A percentile compares a stretch with the other conserved stretches of the same genome.
Conservation (phyloP, 305 asterid species). For the Stenogyne calaminthoides region DNA sequence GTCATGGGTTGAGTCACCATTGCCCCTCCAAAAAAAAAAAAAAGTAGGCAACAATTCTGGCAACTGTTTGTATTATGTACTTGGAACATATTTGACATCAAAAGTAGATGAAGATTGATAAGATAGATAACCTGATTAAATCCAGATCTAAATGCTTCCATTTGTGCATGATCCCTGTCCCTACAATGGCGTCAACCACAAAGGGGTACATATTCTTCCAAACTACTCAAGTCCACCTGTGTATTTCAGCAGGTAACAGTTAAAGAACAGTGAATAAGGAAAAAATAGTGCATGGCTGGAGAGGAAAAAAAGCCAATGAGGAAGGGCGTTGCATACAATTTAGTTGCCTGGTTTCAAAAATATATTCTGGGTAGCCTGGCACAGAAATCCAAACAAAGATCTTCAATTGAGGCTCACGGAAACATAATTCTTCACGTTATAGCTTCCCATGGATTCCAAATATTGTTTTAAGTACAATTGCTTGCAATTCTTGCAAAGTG, state of each 20-base stretch:
- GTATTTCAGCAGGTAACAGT: constrained; percentile 26
- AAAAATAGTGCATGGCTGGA: constrained; percentile 12
- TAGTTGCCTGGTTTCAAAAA: constrained; percentile 68
- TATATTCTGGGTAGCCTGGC: constrained; percentile 92
- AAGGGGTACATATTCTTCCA: constrained; percentile 83
- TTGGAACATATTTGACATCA: constrained; percentile 7
- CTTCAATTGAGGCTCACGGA: constrained; percentile 78
- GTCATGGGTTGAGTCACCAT: too few relatives aligned
- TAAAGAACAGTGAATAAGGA: background rate
- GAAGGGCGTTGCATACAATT: constrained; percentile 49
- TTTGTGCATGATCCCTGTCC: constrained; percentile 73
- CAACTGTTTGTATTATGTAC: constrained; percentile 1
- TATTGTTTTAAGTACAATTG: constrained; percentile 67
- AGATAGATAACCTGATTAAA: constrained; percentile 76
- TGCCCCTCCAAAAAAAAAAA: too few relatives aligned
- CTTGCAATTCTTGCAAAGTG: constrained; percentile 91
- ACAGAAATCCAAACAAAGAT: constrained; percentile 93
- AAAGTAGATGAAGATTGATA: constrained; percentile 16
- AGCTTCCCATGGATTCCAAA: constrained; percentile 64
- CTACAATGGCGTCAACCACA: constrained; percentile 91
- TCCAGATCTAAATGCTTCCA: constrained; percentile 97
- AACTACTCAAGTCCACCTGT: constrained; percentile 74
- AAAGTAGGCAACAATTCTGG: background rate
- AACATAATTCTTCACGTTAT: constrained; percentile 50
- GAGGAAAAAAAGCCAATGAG: constrained; percentile 19